These are phyloP conservation scores for Lasiosphaeria ovina DNA, from an alignment of 495 filamentous ascomycete species.

Conservation along the genomic window DNA sequence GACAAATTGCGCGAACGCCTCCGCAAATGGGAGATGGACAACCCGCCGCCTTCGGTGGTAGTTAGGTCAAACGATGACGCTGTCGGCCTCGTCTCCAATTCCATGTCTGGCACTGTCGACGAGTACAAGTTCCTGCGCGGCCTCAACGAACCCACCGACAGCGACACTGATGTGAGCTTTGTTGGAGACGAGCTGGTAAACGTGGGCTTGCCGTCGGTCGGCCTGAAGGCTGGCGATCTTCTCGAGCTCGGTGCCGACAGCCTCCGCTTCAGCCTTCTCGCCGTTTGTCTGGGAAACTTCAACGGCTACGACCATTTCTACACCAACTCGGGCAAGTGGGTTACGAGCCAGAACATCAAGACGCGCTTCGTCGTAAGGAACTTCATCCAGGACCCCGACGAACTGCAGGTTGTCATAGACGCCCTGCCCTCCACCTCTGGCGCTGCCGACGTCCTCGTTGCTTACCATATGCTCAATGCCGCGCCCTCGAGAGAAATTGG, in stretches of 20 bases:
- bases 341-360: constrained; percentile 45
- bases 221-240: constrained; percentile 68
- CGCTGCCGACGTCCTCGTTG: constrained; percentile 38
- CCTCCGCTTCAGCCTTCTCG: constrained; percentile 50
- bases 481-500: constrained; percentile 54
- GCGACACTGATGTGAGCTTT: constrained; percentile 33
- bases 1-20: constrained; percentile 42
- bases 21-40: constrained; percentile 53
- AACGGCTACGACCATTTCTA: constrained; percentile 69
- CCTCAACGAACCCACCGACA: constrained; percentile 26
- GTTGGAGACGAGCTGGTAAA: constrained; percentile 42
- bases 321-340: constrained; percentile 69
- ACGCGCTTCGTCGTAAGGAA: constrained; percentile 62
- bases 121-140: constrained; percentile 11
- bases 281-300: constrained; percentile 66
- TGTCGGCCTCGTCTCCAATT: neutral
- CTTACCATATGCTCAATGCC: constrained; percentile 46
- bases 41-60: constrained; percentile 24
- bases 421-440: constrained; percentile 51
- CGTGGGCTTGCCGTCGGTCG: constrained; percentile 29
- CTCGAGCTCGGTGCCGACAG: constrained; percentile 47
- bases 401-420: constrained; percentile 58
- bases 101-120: neutral
- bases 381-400: constrained; percentile 54
- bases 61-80: too few species aligned